A percentile compares a stretch with the other conserved stretches of the same genome.
These are phyloP conservation scores for Cordyceps fumosorosea DNA, from an alignment of 2,329 filamentous ascomycete genomes.

Conservation along the genomic window DNA sequence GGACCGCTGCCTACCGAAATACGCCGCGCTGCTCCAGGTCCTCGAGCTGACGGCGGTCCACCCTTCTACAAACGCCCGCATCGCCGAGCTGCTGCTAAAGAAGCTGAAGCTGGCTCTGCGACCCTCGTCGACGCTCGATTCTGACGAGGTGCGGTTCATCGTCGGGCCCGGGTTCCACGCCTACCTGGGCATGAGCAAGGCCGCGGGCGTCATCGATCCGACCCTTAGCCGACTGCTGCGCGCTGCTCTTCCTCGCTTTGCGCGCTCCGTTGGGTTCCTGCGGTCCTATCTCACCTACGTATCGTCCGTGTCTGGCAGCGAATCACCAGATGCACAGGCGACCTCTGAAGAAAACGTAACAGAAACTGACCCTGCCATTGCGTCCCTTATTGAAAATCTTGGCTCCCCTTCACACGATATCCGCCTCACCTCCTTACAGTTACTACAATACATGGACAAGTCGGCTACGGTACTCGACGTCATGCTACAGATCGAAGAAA, in stretches of 20 bases:
- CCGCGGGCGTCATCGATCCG: slow-evolving; percentile 50
- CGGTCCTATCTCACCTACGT: slow-evolving; percentile 55
- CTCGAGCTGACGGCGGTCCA: slow-evolving; percentile 56
- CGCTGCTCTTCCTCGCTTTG: slow-evolving; percentile 59
- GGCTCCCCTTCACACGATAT: slow-evolving; percentile 68
- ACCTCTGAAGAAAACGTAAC: slow-evolving; percentile 16
- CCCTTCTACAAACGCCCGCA: slow-evolving; percentile 58
- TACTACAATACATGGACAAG: slow-evolving; percentile 57
- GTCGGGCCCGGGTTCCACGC: slow-evolving; percentile 68
- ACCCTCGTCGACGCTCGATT: slow-evolving; percentile 51
- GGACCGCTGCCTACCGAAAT: slow-evolving; percentile 58
- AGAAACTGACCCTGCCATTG: slow-evolving; percentile 55
- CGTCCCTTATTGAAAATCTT: slow-evolving; percentile 65
- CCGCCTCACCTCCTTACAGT: slow-evolving; percentile 63
- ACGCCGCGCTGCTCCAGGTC: slow-evolving; percentile 60
- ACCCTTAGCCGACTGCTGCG: slow-evolving; percentile 60
- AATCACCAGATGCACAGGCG: slow-evolving; percentile 13
- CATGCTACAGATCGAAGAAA: slow-evolving; percentile 76
- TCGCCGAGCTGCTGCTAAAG: slow-evolving; percentile 57
- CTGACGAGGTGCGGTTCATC: slow-evolving; percentile 64
- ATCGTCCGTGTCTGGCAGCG: slow-evolving; percentile 21
- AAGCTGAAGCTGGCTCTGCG: slow-evolving; percentile 61
- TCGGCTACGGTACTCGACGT: slow-evolving; percentile 29
- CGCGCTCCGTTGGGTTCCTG: slow-evolving; percentile 59
- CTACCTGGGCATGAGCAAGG: slow-evolving; percentile 60